Evolutionary conservation across 129 eudicot species (phyloP).

Genomic region (Solidago caesia): DNA sequence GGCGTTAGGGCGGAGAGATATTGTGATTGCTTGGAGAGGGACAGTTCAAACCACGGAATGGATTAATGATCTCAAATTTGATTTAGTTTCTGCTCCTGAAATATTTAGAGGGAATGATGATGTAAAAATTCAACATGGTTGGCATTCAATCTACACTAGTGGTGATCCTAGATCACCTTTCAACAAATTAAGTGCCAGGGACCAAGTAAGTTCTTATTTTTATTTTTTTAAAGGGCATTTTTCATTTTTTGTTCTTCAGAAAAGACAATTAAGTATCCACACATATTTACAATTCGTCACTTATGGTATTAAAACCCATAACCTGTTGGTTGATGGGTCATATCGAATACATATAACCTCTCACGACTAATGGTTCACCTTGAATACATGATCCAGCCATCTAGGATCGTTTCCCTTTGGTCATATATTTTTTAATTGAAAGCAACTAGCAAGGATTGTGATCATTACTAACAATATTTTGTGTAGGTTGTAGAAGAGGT

Average conservation of each 20-base stretch:
- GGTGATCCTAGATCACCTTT: slow-evolving; percentile 59
- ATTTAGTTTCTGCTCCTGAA: slow-evolving; percentile 47
- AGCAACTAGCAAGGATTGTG: background rate
- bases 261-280: background rate
- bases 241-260: too few relatives aligned
- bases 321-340: too few relatives aligned
- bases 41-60: slow-evolving; percentile 65
- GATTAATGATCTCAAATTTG: slow-evolving; percentile 70
- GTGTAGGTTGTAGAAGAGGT: slow-evolving; percentile 69
- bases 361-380: too few relatives aligned
- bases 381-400: too few relatives aligned
- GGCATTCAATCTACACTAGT: slow-evolving; percentile 77
- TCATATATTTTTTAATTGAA: too few relatives aligned
- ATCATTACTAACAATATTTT: background rate
- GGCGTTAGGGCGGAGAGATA: slow-evolving; percentile 78
- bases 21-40: slow-evolving; percentile 86
- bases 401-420: too few relatives aligned
- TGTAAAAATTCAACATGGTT: slow-evolving; percentile 68
- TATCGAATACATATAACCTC: too few relatives aligned
- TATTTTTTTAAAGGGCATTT: too few relatives aligned
- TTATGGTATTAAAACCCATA: too few relatives aligned
- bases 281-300: too few relatives aligned
- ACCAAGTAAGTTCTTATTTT: slow-evolving; percentile 48
- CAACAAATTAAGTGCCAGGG: slow-evolving; percentile 59
- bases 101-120: slow-evolving; percentile 42